A percentile compares a stretch with the other conserved stretches of the same genome.
phyloP scores from a whole-genome alignment of 1,284 basidiomycete genomes.

The Ganoderma resinaceum region DNA sequence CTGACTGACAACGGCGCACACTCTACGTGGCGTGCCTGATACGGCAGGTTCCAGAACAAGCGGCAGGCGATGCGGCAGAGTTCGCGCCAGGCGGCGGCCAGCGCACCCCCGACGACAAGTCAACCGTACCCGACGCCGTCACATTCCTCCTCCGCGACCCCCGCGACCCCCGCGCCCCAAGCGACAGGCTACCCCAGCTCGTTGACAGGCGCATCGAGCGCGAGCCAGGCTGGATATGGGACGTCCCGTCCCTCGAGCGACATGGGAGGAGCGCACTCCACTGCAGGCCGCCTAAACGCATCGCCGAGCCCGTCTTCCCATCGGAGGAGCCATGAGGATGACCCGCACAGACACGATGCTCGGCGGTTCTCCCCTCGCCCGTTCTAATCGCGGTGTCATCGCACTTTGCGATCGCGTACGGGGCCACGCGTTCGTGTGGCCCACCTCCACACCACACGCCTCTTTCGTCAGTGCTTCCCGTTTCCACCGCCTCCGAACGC shows the following conservation, averaged over 20 bases:
- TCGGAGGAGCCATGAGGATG: constrained; percentile 34
- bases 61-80: constrained; percentile 81
- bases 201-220: constrained; percentile 27
- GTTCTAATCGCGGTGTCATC: constrained; percentile 30
- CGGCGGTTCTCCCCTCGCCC: constrained; percentile 29
- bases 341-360: constrained; percentile 25
- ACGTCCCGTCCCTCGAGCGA: constrained; percentile 27
- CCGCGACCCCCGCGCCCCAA: constrained; percentile 24
- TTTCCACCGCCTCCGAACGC: constrained; percentile 1
- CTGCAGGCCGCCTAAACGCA: constrained; percentile 30
- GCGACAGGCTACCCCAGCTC: constrained; percentile 22
- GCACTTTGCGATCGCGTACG: constrained; percentile 27
- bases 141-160: constrained; percentile 35
- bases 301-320: constrained; percentile 34
- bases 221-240: constrained; percentile 31
- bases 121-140: constrained; percentile 58
- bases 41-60: constrained; percentile 83
- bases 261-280: constrained; percentile 30
- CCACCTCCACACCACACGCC: constrained; percentile 18
- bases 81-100: constrained; percentile 63
- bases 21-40: constrained; percentile 9
- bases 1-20: constrained; percentile 15
- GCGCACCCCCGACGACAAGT: constrained; percentile 50
- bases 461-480: constrained; percentile 3
- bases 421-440: constrained; percentile 22